Evolutionary conservation across 495 filamentous ascomycete genomes (phyloP), one percentile per base, ranked within the genome.

Genomic region (Penicillium lagena): DNA sequence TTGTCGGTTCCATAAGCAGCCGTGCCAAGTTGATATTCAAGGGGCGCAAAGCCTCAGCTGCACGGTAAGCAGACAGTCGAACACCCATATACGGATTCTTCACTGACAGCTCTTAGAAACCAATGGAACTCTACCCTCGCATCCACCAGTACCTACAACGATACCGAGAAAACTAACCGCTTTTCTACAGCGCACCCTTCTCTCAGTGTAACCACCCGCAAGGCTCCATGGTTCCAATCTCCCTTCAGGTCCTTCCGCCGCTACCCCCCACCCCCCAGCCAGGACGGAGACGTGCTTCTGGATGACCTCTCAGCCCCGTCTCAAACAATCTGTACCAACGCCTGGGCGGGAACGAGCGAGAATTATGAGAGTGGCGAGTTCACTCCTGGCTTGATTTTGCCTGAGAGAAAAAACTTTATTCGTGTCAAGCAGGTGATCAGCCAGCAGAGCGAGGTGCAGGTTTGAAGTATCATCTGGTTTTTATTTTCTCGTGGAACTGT

Each of bases 371-470:
- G 62, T 36, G 45, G 47, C 12, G 65, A 67, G 14, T 34, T 55
- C 11, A 42, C 42, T 0, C n/a, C 28, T 40, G 47, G 1, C 38
- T 45, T 11, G n/a, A 29, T 14, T 28, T 7, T 5, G 22, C 7
- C 32, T 3, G 7, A 34, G 32, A 43, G 11, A 7, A 50, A 46
- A 12, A 52, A 58, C 9, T 61, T 58, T 31, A 71, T 71, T 41
- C 60, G 60, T 22, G 58, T 71, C 8, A 63, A 63, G 43, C 66
- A 68, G 32, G 59, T 67, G 1, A 68, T 71, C 22, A 55, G 49
- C 37, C 68, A 71, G 53, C 54, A 68, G 51, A 66, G 60, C 15
- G 66, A 67, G 46, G 11, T 64, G 30, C 53, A 58, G 14, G 29
- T 52, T 13, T 60, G 39, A 50, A 7, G 12, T 22, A 6, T 22